Conservation (phyloP, 176 grass and related monocot genomes). For the Saccharum spontaneum region DNA sequence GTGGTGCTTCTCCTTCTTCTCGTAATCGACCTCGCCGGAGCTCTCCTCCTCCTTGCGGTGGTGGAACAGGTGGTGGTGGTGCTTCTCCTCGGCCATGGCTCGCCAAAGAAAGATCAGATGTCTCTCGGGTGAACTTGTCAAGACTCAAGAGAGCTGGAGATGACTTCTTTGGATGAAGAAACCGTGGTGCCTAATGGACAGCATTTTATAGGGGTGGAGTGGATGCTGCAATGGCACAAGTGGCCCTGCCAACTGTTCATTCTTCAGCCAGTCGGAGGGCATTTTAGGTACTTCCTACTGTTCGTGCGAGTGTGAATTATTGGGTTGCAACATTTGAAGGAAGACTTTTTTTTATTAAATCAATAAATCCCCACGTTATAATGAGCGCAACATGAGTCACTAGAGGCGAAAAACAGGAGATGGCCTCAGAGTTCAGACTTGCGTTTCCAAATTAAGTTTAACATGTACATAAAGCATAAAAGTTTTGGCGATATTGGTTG, state of each 20-base stretch:
- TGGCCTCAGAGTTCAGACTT: too few species aligned
- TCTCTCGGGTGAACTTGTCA: background rate
- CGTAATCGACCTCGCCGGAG: constrained; percentile 35
- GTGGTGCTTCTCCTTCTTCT: constrained; percentile 77
- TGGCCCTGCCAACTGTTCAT: background rate
- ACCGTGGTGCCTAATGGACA: background rate
- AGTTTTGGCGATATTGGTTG: too few species aligned
- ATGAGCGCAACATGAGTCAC: background rate
- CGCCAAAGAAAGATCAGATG: background rate
- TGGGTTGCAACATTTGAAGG: background rate
- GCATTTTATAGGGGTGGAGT: background rate
- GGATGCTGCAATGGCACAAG: background rate
- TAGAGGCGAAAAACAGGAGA: background rate
- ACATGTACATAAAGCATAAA: too few species aligned
- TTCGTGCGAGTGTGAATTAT: background rate
- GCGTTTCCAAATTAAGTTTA: too few species aligned
- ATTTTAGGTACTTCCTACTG: background rate
- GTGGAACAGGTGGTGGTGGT: constrained; percentile 70
- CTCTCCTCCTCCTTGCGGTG: constrained; percentile 45
- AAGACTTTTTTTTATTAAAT: background rate
- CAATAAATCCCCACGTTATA: background rate
- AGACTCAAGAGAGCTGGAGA: background rate
- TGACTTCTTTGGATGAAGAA: background rate
- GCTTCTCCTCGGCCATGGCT: constrained; percentile 60
- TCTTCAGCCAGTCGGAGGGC: background rate